Evolutionary conservation across 768 basidiomycete species (phyloP), one percentile per base, ranked within the genome.

Genomic region (Calocera cornea): DNA sequence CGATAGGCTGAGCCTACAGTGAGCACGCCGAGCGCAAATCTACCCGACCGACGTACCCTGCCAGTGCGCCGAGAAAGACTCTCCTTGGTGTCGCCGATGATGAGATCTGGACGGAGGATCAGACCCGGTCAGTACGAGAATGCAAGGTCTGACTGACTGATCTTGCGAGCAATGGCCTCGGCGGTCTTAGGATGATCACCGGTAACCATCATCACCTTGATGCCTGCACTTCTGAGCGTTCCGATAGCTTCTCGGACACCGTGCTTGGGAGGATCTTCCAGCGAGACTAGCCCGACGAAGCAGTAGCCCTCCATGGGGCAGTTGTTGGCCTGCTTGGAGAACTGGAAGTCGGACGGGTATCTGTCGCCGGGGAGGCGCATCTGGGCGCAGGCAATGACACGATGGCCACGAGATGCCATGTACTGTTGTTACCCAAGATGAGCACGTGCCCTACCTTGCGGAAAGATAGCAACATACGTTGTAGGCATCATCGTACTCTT

Each of bases 351-450:
- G 10, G 67, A 70, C 2, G 82, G 79, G 72, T 83, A 87, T 69
- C 77, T 68, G 29, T 81, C 78, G 40, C 77, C 79, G 1, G 82
- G 78, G 63, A 87, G 82, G 19, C 86, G 80, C 19, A 75, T 73
- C 70, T 86, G 86, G 1, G 87, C 87, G 72, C 85, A 86, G n/a
- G 85, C 87, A 67, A 88, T 88, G 50, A 87, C 87, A 44, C 87
- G 84, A 72, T 88, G 87, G 19, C 87, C 87, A 68, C 87, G 80
- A n/a, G 86, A 87, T 0, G 87, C 86, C 87, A 88, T 88, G 74
- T 88, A 88, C 85, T 87, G 69, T 40, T 50, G 29, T n/a, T n/a
- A 54, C 70, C 44, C 44, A 16, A 68, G 68, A 16, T 47, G 67
- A 54, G 2, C 60, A 3, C n/a, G n/a, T n/a, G n/a, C n/a, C n/a